Base-by-base conservation (phyloP, 441 rosid species). In the Viola pubescens region DNA sequence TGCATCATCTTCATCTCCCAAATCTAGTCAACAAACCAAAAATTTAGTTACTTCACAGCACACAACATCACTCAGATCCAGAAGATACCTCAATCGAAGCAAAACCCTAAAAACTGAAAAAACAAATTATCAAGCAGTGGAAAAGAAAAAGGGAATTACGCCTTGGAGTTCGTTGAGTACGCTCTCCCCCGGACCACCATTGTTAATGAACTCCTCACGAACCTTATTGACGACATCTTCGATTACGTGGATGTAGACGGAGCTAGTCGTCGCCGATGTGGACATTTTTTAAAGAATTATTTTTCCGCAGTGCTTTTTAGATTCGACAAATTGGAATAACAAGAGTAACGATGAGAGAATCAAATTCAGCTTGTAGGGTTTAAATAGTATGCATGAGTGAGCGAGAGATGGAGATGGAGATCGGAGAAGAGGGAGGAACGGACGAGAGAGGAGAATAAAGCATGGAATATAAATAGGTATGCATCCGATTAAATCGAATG, bases 381-480 rank as follows among this genome's bases (percentile, higher is more conserved):
- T 48, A 70, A 34, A 65, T 52, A 6, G 64, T 11, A 66, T 57
- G 68, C 65, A 59, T 45, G 65, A 56, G 60, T 12, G 64, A 45
- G 57, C 66, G 60, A 60, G 70, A 58, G 46, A 63, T 9, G 1
- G 56, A 45, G 37, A 47, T 48, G 1, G 56, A 45, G 37, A 47
- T 48, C 39, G 60, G 58, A 49, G 13, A 58, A 48, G 54, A 57
- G 56, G 52, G 61, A 34, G 67, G 50, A 34, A 71, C 84, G 85
- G 86, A 84, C 84, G 61, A 85, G 81, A 79, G 78, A 58, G 65
- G 49, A 70, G 83, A 73, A 65, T 80, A 75, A 71, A 80, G 84
- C 67, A 75, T 58, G 89, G 82, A 87, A 88, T 88, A 91, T 94
- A 94, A 94, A 94, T 94, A 94, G 96, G 95, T 94, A 90, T 91